Percentiles rank a stretch among this genome's conserved stretches.
These are phyloP conservation scores for Rhodamnia argentea DNA, from an alignment of 345 rosid genomes.

Conservation along the genomic window DNA sequence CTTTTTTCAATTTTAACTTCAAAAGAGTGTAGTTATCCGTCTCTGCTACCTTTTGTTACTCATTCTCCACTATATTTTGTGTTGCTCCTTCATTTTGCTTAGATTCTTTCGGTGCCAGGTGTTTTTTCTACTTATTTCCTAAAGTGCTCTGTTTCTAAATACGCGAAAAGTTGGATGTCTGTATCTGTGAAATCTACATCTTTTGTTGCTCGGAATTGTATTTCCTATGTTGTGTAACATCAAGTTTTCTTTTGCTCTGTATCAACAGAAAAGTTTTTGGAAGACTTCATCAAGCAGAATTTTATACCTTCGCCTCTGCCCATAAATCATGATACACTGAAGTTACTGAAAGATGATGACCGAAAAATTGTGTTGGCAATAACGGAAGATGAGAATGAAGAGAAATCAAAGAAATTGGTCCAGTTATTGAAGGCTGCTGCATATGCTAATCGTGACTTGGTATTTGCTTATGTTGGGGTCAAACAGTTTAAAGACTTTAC, in stretches of 20 bases:
- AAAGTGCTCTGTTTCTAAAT: not conserved
- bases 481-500: slow-evolving; percentile 75
- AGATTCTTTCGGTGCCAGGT: not conserved
- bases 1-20: not conserved
- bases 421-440: slow-evolving; percentile 81
- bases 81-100: not conserved
- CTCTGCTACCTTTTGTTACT: not conserved
- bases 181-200: not conserved
- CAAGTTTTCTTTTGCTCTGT: not conserved
- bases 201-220: not conserved
- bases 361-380: slow-evolving; percentile 74
- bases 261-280: slow-evolving; percentile 54
- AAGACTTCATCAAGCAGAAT: slow-evolving; percentile 76
- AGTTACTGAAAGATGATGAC: slow-evolving; percentile 70
- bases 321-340: slow-evolving; percentile 61
- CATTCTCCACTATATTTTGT: not conserved
- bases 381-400: slow-evolving; percentile 68
- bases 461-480: slow-evolving; percentile 80
- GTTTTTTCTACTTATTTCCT: not conserved
- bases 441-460: slow-evolving; percentile 79
- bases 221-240: not conserved
- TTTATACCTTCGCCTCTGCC: slow-evolving; percentile 76
- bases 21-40: not conserved
- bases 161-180: not conserved
- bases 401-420: slow-evolving; percentile 43